These are phyloP conservation scores for Saccharomycopsis selenospora DNA, from an alignment of 805 yeast genomes.

Conservation along the genomic window DNA sequence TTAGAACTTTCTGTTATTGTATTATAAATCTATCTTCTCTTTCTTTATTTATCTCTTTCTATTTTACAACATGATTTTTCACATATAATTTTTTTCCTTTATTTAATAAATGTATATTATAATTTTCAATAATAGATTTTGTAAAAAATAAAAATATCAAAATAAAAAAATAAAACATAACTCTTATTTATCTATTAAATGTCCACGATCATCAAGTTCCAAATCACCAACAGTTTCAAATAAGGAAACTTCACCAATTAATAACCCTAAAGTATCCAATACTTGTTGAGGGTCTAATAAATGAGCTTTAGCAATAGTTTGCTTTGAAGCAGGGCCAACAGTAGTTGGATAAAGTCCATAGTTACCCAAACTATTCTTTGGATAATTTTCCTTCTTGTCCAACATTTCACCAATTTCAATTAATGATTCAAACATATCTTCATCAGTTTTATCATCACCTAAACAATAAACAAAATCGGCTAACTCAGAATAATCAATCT, in stretches of 20 bases:
- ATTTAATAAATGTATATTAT: no score
- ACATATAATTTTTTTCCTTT: no score
- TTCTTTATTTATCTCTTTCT: no score
- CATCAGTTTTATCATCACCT: constrained; percentile 97
- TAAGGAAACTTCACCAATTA: constrained; percentile 70
- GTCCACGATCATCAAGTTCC: constrained; percentile 72
- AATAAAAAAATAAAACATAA: no score
- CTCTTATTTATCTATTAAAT: constrained; percentile 34
- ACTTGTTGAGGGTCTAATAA: constrained; percentile 79
- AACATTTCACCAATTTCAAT: constrained; percentile 53
- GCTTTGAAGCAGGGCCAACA: constrained; percentile 86
- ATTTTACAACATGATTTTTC: no score
- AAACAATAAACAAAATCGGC: constrained; percentile 85
- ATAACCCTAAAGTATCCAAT: constrained; percentile 70
- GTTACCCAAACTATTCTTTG: constrained; percentile 38
- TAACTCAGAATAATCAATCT: constrained; percentile 35
- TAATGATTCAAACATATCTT: constrained; percentile 88
- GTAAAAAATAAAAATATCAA: no score
- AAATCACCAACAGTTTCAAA: constrained; percentile 76
- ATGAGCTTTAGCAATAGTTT: constrained; percentile 80
- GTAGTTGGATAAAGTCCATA: constrained; percentile 78
- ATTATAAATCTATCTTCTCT: no score
- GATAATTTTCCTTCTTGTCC: constrained; percentile 34
- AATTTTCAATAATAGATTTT: no score
- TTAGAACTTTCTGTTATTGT: no score